phyloP scores from a whole-genome alignment of 2,329 filamentous ascomycete species.

The Fragosphaeria purpurea region DNA sequence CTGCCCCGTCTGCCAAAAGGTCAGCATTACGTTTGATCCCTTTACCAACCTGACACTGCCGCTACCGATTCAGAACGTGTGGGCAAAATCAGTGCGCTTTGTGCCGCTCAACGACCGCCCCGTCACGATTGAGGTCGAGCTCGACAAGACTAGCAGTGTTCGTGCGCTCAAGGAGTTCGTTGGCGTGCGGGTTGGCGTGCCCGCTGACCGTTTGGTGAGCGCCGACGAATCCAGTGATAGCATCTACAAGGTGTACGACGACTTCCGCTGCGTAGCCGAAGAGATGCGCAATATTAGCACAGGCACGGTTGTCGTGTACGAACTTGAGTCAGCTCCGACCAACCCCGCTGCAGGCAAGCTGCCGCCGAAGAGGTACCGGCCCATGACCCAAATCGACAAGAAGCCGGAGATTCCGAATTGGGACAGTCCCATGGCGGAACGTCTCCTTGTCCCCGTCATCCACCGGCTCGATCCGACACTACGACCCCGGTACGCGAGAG shows the following conservation, averaged over 20 bases:
- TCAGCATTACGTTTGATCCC: slow-evolving; percentile 97
- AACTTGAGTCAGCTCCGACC: slow-evolving; percentile 68
- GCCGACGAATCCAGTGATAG: slow-evolving; percentile 74
- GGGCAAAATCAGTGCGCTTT: slow-evolving; percentile 65
- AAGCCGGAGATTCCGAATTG: slow-evolving; percentile 40
- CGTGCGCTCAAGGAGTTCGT: slow-evolving; percentile 60
- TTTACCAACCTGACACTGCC: slow-evolving; percentile 93
- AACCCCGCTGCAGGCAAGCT: slow-evolving; percentile 55
- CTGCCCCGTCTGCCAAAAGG: slow-evolving; percentile 82
- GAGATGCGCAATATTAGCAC: slow-evolving; percentile 41
- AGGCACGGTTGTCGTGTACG: slow-evolving; percentile 61
- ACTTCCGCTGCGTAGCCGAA: slow-evolving; percentile 57
- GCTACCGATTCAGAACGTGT: slow-evolving; percentile 75
- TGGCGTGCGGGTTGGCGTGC: slow-evolving; percentile 56
- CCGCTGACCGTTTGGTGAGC: slow-evolving; percentile 58
- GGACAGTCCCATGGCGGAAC: slow-evolving; percentile 53
- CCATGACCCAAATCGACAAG: slow-evolving; percentile 39
- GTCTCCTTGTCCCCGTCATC: slow-evolving; percentile 60
- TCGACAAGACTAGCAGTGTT: slow-evolving; percentile 66
- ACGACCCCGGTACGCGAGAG: slow-evolving; percentile 4
- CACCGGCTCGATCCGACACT: slow-evolving; percentile 39
- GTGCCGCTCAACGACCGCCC: slow-evolving; percentile 65
- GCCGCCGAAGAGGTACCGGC: slow-evolving; percentile 36
- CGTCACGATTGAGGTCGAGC: slow-evolving; percentile 64
- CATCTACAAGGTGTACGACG: slow-evolving; percentile 80